Evolutionary conservation across 805 yeast genomes (phyloP).

Genomic region (Hanseniaspora singularis): DNA sequence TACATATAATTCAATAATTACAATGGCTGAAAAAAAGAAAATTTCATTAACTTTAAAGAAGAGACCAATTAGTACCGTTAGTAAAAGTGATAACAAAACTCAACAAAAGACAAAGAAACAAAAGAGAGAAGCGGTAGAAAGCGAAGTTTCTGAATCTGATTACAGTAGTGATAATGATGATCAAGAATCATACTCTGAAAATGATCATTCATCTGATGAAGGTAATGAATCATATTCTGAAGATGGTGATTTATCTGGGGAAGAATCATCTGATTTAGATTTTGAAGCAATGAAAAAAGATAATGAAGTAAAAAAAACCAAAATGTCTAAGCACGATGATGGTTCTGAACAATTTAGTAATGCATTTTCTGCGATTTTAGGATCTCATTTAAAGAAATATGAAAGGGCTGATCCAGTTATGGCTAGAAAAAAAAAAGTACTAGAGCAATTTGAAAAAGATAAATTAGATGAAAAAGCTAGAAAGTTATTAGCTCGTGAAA

Average conservation of each 20-base stretch:
- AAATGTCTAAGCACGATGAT: constrained; percentile 44
- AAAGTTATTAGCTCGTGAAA: constrained; percentile 56
- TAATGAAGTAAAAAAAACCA: constrained; percentile 32
- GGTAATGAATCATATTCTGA: constrained; percentile 21
- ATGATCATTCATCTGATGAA: no score
- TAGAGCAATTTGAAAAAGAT: constrained; percentile 65
- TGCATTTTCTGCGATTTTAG: constrained; percentile 74
- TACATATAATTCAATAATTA: no score
- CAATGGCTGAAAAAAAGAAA: no score
- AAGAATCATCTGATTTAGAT: constrained; percentile 20
- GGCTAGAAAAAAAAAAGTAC: constrained; percentile 62
- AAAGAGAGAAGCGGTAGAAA: no score
- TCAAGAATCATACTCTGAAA: no score
- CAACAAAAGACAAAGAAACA: no score
- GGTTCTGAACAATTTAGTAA: constrained; percentile 68
- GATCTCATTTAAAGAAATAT: constrained; percentile 77
- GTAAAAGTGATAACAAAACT: no score
- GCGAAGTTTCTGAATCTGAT: constrained; percentile 18
- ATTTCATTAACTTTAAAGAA: no score
- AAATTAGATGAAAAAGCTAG: constrained; percentile 77
- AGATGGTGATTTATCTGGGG: constrained; percentile 21
- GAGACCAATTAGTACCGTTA: no score
- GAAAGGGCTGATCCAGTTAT: constrained; percentile 82
- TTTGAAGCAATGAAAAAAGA: constrained; percentile 22
- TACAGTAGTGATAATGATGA: constrained; percentile 17